Evolutionary conservation across 148 eudicot genomes (phyloP).

Genomic region (Chenopodium berlandieri): DNA sequence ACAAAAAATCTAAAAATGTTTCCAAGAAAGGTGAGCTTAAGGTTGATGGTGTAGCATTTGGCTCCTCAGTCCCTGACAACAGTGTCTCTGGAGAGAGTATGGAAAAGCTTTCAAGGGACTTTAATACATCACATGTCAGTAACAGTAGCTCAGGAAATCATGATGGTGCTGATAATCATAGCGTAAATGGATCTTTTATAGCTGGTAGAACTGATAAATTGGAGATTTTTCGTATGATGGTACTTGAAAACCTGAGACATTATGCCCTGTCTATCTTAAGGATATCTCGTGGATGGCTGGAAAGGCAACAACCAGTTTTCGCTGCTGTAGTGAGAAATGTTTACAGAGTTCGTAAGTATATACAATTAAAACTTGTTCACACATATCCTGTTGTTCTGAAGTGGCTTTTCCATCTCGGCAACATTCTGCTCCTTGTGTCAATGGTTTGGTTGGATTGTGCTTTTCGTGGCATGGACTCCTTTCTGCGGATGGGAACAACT

Average conservation of each 20-base stretch:
- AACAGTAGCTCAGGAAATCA: conserved; percentile 21
- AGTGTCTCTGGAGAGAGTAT: conserved; percentile 26
- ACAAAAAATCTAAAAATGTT: conserved; percentile 44
- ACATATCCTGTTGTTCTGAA: conserved; percentile 65
- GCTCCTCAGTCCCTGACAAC: conserved; percentile 28
- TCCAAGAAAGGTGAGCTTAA: conserved; percentile 37
- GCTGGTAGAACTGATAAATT: conserved; percentile 36
- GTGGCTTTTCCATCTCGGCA: conserved; percentile 65
- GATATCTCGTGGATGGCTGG: conserved; percentile 58
- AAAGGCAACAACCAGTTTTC: conserved; percentile 58
- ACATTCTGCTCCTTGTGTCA: conserved; percentile 56
- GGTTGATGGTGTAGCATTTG: conserved; percentile 24
- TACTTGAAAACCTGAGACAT: conserved; percentile 42
- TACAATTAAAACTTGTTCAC: conserved; percentile 43
- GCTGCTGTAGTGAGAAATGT: conserved; percentile 29
- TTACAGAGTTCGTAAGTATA: conserved; percentile 43
- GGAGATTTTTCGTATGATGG: conserved; percentile 31
- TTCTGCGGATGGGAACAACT: conserved; percentile 87
- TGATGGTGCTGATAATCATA: conserved; percentile 27
- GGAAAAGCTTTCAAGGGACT: conserved; percentile 38
- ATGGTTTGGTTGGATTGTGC: conserved; percentile 86
- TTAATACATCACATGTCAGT: conserved; percentile 27
- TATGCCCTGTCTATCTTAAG: conserved; percentile 40
- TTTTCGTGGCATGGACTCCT: conserved; percentile 79
- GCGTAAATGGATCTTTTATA: conserved; percentile 30